Evolutionary conservation across 306 rosid genomes (phyloP).

Genomic region (Quercus engelmannii): DNA sequence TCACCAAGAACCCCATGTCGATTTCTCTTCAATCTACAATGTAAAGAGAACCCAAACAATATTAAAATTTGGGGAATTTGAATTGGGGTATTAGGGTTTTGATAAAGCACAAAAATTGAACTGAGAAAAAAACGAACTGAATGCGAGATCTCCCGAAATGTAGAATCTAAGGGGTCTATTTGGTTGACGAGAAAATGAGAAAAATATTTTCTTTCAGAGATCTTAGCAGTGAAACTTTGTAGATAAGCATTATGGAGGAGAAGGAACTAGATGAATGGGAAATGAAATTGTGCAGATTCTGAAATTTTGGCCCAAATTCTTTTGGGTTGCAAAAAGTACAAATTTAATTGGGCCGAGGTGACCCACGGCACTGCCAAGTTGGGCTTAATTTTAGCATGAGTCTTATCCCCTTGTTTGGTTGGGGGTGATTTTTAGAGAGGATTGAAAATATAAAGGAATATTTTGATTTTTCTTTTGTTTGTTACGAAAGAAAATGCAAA

Average conservation of each 20-base stretch:
- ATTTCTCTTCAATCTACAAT: slow-evolving; percentile 36
- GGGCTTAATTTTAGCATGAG: too few species aligned
- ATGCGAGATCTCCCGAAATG: not conserved
- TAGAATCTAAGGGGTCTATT: slow-evolving; percentile 4
- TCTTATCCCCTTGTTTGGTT: too few species aligned
- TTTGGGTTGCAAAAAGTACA: not conserved
- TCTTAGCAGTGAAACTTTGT: not conserved
- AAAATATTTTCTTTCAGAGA: not conserved
- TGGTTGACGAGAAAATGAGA: slow-evolving; percentile 23
- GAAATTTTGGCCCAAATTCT: not conserved
- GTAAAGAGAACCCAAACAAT: slow-evolving; percentile 30
- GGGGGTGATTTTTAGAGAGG: too few species aligned
- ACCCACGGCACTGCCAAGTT: too few species aligned
- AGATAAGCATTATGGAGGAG: not conserved
- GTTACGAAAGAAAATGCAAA: too few species aligned
- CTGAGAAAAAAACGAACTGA: not conserved
- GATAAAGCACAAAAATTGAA: not conserved
- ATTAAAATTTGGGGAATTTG: not conserved
- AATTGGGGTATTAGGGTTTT: not conserved
- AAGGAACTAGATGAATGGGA: not conserved
- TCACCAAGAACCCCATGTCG: slow-evolving; percentile 74
- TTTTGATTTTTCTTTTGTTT: too few species aligned
- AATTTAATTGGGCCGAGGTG: too few species aligned
- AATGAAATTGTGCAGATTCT: not conserved
- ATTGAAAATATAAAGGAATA: too few species aligned